Conservation (phyloP, 2,329 filamentous ascomycete genomes). For the Stagonosporopsis vannaccii region DNA sequence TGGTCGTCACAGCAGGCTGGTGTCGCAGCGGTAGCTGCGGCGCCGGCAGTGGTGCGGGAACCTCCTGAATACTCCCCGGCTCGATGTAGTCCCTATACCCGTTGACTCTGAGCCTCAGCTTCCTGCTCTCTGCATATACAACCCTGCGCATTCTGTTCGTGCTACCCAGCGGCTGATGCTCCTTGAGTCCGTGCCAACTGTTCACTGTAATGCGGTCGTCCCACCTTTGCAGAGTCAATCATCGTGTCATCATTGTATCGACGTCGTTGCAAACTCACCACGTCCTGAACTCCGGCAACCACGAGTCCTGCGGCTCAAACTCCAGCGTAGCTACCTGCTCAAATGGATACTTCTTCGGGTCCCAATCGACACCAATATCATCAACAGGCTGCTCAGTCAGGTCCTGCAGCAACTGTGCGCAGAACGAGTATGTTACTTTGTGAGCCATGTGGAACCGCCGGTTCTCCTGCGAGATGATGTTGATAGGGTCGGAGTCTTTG, state of each 20-base stretch:
- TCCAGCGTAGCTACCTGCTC: constrained; percentile 55
- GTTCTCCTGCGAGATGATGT: constrained; percentile 33
- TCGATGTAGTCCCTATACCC: constrained; percentile 52
- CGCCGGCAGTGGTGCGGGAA: constrained; percentile 37
- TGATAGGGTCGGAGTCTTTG: constrained; percentile 36
- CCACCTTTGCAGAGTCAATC: constrained; percentile 28
- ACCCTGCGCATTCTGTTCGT: constrained; percentile 52
- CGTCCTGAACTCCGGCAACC: constrained; percentile 50
- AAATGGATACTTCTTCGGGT: constrained; percentile 57
- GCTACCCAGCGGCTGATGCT: constrained; percentile 50
- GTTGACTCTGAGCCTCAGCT: constrained; percentile 50
- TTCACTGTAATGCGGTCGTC: constrained; percentile 52
- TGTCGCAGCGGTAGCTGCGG: constrained; percentile 28
- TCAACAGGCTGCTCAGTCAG: constrained; percentile 53
- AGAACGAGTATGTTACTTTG: constrained; percentile 45
- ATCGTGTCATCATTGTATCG: neutral
- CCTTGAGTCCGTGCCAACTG: constrained; percentile 51
- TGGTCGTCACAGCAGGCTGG: constrained; percentile 27
- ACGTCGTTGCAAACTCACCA: constrained; percentile 26
- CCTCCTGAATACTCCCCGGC: constrained; percentile 47
- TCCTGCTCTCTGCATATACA: constrained; percentile 52
- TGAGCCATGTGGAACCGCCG: constrained; percentile 28
- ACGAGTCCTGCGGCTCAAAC: constrained; percentile 51
- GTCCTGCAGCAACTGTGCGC: constrained; percentile 57
- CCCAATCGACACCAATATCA: constrained; percentile 53